Conservation (phyloP, 148 eudicot species). For the Heliamphora exappendiculata region DNA sequence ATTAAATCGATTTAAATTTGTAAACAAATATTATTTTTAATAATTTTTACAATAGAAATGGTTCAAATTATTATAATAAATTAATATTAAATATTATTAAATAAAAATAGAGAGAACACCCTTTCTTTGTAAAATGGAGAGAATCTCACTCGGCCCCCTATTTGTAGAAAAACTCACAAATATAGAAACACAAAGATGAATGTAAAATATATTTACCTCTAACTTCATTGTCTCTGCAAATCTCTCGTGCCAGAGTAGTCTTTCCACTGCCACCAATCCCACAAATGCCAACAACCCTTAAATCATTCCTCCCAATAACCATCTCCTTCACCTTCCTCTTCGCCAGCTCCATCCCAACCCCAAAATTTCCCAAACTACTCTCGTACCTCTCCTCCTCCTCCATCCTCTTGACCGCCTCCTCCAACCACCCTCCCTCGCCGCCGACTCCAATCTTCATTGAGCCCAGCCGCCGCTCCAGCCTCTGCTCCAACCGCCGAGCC, state of each 20-base stretch:
- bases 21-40: too few species aligned
- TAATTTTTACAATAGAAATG: too few species aligned
- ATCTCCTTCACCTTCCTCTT: conserved; percentile 67
- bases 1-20: too few species aligned
- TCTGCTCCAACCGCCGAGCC: conserved; percentile 41
- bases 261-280: conserved; percentile 95
- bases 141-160: too few species aligned
- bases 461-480: conserved; percentile 44
- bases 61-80: too few species aligned
- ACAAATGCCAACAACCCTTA: conserved; percentile 50
- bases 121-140: too few species aligned
- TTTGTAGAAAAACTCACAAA: too few species aligned
- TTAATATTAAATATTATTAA: too few species aligned
- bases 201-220: conserved; percentile 27
- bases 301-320: conserved; percentile 35
- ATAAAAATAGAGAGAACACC: too few species aligned
- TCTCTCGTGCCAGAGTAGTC: conserved; percentile 65
- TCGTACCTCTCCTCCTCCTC: conserved; percentile 20
- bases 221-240: conserved; percentile 58
- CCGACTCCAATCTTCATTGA: conserved; percentile 50
- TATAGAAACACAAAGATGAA: neutral
- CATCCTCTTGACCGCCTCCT: neutral
- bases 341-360: conserved; percentile 54
- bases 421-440: conserved; percentile 10
- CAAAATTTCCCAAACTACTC: conserved; percentile 36